Percentiles rank a stretch among this genome's conserved stretches.
phyloP scores from a whole-genome alignment of 2,329 filamentous ascomycete genomes.

The Colletotrichum brevisporum region DNA sequence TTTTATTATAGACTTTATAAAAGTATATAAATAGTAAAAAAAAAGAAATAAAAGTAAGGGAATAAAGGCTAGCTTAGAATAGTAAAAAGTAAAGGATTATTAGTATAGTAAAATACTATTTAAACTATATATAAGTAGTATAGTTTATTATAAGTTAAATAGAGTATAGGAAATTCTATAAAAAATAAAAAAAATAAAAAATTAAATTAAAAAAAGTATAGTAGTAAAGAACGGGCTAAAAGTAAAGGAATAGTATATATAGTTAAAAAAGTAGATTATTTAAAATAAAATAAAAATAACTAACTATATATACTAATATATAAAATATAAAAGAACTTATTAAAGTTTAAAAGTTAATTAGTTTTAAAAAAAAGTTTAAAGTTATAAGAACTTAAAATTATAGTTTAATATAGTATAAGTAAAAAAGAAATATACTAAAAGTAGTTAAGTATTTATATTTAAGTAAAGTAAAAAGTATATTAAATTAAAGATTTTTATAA shows the following conservation, averaged over 20 bases:
- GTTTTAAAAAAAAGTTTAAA: too few relatives aligned
- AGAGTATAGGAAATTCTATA: background rate
- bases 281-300: background rate
- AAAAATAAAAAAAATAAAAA: background rate
- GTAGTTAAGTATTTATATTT: too few relatives aligned
- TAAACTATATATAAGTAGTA: background rate
- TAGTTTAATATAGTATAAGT: too few relatives aligned
- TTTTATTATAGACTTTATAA: background rate
- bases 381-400: too few relatives aligned
- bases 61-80: background rate
- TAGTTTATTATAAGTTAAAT: background rate
- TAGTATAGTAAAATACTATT: background rate
- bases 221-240: background rate
- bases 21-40: slow-evolving; percentile 1
- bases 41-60: background rate
- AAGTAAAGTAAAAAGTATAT: too few relatives aligned
- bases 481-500: too few relatives aligned
- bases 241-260: background rate
- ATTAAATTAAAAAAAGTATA: too few relatives aligned
- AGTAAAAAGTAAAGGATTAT: background rate
- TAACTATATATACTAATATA: background rate
- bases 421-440: too few relatives aligned
- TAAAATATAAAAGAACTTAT: background rate
- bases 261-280: background rate
- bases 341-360: too few relatives aligned